These are phyloP conservation scores for Mitragyna speciosa DNA, from an alignment of 257 asterid genomes.

Conservation along the genomic window DNA sequence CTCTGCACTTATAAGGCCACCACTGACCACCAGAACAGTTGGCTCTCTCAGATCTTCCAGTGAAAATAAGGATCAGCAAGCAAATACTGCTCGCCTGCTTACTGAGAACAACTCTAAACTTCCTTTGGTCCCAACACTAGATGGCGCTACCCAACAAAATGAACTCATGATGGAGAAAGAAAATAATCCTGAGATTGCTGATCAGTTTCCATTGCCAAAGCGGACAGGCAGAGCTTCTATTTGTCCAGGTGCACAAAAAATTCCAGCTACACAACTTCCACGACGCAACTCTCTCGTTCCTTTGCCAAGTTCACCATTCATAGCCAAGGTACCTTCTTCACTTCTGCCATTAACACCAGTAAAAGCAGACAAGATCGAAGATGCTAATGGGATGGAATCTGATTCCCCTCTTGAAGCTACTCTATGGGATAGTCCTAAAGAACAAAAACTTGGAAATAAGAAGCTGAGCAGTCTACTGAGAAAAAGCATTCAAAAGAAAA, in stretches of 20 bases:
- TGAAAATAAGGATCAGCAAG: conserved; percentile 39
- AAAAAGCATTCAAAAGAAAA: conserved; percentile 70
- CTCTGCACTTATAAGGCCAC: conserved; percentile 44
- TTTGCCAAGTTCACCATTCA: conserved; percentile 40
- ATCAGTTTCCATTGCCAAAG: conserved; percentile 48
- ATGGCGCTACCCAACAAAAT: conserved; percentile 29
- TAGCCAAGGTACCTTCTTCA: conserved; percentile 45
- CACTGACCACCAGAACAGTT: conserved; percentile 52
- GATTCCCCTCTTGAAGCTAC: conserved; percentile 22
- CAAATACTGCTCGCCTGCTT: conserved; percentile 28
- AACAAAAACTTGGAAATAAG: conserved; percentile 46
- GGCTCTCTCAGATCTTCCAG: conserved; percentile 26
- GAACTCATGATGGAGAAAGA: conserved; percentile 58
- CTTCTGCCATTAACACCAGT: conserved; percentile 53
- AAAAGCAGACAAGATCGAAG: conserved; percentile 32
- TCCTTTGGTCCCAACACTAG: conserved; percentile 37
- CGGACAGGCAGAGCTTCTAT: conserved; percentile 49
- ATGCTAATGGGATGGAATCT: not conserved
- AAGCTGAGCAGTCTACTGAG: conserved; percentile 52
- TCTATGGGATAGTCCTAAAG: conserved; percentile 60
- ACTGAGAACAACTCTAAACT: conserved; percentile 47
- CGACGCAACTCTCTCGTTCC: conserved; percentile 79
- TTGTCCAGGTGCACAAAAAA: conserved; percentile 29
- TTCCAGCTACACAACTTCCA: conserved; percentile 38
- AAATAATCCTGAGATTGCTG: conserved; percentile 57